phyloP scores from a whole-genome alignment of 345 rosid species.

The Anastatica hierochuntica region DNA sequence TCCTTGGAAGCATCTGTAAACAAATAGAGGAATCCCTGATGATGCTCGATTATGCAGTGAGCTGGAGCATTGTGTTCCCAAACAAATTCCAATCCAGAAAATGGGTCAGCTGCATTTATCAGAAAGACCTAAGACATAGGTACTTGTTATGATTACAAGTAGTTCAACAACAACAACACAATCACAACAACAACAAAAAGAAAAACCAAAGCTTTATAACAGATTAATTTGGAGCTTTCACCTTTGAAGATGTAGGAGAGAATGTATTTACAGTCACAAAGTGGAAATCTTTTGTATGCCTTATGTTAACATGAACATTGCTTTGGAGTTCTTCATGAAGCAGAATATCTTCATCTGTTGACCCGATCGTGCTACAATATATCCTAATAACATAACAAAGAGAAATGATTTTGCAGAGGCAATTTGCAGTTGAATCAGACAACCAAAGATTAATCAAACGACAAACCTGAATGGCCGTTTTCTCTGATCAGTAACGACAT shows the following conservation, averaged over 20 bases:
- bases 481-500: slow-evolving; percentile 74
- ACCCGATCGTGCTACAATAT: slow-evolving; percentile 80
- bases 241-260: slow-evolving; percentile 74
- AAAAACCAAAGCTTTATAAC: neutral
- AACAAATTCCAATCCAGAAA: slow-evolving; percentile 57
- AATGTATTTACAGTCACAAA: slow-evolving; percentile 63
- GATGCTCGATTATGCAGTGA: slow-evolving; percentile 91
- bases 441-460: slow-evolving; percentile 3
- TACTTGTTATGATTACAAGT: slow-evolving; percentile 18
- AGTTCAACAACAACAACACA: no score
- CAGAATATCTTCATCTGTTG: slow-evolving; percentile 80
- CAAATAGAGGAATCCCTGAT: slow-evolving; percentile 66
- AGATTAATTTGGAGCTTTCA: slow-evolving; percentile 19
- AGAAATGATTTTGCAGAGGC: neutral
- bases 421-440: slow-evolving; percentile 1
- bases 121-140: slow-evolving; percentile 78
- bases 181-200: no score
- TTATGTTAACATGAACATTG: slow-evolving; percentile 51
- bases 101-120: slow-evolving; percentile 86
- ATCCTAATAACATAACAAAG: slow-evolving; percentile 31
- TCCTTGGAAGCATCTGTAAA: slow-evolving; percentile 74
- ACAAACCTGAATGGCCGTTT: slow-evolving; percentile 78
- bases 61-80: slow-evolving; percentile 83
- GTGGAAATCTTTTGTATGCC: slow-evolving; percentile 76
- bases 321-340: slow-evolving; percentile 68